Base-by-base conservation (phyloP, 495 filamentous ascomycete species). In the Hypoxylon trugodes region DNA sequence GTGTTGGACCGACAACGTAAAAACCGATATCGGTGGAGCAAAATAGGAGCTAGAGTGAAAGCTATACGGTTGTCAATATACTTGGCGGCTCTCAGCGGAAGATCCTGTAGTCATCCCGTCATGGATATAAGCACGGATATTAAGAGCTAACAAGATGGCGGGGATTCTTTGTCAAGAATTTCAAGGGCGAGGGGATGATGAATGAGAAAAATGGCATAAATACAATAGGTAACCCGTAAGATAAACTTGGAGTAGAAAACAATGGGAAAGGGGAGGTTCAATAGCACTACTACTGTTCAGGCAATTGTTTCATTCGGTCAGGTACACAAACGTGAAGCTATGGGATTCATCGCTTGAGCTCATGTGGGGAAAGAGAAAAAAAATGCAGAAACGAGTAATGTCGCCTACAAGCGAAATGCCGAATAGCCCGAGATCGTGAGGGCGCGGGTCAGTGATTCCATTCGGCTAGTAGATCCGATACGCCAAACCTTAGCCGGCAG, bases 11-110 rank as follows among this genome's bases (percentile, higher is more conserved):
- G 25, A 45, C 35, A 46, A 24, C 18, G 26, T 40, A 24, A 40
- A 45, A 60, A 50, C 35, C 56, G 50, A 56, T 59, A 60, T 66
- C 62, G 62, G 56, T 49, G 37, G 41, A 53, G 33, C 22, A 30
- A 16, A 12, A 24, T 6, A 19, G 24, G 48, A 30, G 24, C 15
- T 35, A 9, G 13, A 49, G 22, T 22, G 21, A 22, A 8, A 2
- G 21, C 25, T 1, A n/a, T 41, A 26, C 15, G 19, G 15, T 35
- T 30, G 36, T 22, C 21, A 21, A 28, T 24, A 37, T 37, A 50
- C 19, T n/a, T 24, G 37, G 37, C 37, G 6, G 21, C 25, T 36
- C 19, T n/a, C 22, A 50, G 37, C 37, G 6, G 21, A 52, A 13
- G 16, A 21, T 10, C 45, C 12, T 33, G 9, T 33, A 33, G 16